Conservation (phyloP, 2,329 filamentous ascomycete species). For the Xylariaceae sp. region DNA sequence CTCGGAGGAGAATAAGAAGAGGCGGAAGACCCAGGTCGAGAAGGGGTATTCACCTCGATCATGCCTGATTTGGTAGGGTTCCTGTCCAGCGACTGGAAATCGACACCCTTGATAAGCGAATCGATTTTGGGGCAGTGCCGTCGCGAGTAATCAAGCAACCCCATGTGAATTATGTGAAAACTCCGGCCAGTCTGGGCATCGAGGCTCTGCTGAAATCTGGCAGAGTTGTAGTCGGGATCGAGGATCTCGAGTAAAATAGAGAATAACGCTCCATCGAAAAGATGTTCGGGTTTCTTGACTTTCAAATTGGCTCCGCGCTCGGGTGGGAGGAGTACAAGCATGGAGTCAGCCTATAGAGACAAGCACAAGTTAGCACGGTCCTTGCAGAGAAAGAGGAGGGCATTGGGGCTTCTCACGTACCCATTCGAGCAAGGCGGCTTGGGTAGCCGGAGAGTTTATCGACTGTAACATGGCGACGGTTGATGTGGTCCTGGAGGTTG, state of each 20-base stretch:
- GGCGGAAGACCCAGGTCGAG: not conserved
- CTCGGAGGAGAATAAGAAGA: not conserved
- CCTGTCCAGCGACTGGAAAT: conserved; percentile 56
- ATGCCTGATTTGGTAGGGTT: conserved; percentile 52
- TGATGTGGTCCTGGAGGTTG: conserved; percentile 4
- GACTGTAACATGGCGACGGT: conserved; percentile 22
- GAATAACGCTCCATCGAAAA: conserved; percentile 50
- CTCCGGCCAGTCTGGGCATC: conserved; percentile 40
- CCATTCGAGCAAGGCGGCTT: conserved; percentile 25
- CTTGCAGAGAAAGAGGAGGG: conserved; percentile 9
- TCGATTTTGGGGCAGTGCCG: conserved; percentile 47
- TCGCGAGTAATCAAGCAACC: conserved; percentile 51
- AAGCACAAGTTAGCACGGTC: conserved; percentile 10
- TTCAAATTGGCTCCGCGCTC: conserved; percentile 35
- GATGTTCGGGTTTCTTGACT: conserved; percentile 46
- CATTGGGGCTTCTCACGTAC: conserved; percentile 17
- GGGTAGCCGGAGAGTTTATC: conserved; percentile 15
- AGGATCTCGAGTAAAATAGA: conserved; percentile 55
- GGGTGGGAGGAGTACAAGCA: conserved; percentile 20
- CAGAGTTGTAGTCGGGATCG: conserved; percentile 51
- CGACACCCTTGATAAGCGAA: conserved; percentile 46
- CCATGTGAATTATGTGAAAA: conserved; percentile 51
- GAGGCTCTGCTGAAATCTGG: conserved; percentile 44
- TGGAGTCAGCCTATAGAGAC: conserved; percentile 22
- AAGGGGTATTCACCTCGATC: conserved; percentile 30